These are phyloP conservation scores for Penicillium vulpinum DNA, from an alignment of 2,329 filamentous ascomycete genomes.

Conservation along the genomic window DNA sequence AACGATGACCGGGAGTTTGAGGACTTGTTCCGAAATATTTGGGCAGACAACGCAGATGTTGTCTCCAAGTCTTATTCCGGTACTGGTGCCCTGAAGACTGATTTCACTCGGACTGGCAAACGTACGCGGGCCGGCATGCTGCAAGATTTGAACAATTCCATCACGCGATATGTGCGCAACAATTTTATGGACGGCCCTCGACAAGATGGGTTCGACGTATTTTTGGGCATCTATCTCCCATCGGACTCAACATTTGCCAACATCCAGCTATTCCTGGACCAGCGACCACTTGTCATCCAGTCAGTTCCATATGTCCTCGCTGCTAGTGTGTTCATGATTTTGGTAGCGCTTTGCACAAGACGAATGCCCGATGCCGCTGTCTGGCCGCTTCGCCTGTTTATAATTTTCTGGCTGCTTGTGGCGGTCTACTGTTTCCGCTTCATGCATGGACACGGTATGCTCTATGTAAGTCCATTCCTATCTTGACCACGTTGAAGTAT, in stretches of 20 bases:
- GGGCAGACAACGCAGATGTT: constrained; percentile 97
- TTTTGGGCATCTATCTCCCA: constrained; percentile 82
- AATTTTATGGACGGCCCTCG: constrained; percentile 93
- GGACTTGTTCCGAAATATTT: constrained; percentile 90
- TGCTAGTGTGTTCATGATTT: constrained; percentile 79
- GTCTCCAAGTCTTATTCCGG: constrained; percentile 92
- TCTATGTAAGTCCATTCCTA: constrained; percentile 71
- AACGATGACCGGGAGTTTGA: constrained; percentile 81
- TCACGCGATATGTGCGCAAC: constrained; percentile 87
- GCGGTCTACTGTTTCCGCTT: constrained; percentile 74
- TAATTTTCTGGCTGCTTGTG: constrained; percentile 72
- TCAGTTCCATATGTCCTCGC: constrained; percentile 88
- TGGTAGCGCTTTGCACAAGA: constrained; percentile 72
- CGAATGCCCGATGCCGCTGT: constrained; percentile 70
- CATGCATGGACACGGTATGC: constrained; percentile 79
- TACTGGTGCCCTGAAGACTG: constrained; percentile 95
- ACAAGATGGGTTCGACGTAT: constrained; percentile 94
- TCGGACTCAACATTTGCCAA: constrained; percentile 69
- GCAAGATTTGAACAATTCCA: constrained; percentile 82
- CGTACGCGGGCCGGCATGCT: constrained; percentile 82
- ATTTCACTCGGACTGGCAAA: constrained; percentile 90
- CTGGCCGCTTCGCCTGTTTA: constrained; percentile 79
- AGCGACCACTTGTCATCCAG: constrained; percentile 82
- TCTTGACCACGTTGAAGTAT: not conserved
- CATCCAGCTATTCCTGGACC: constrained; percentile 76